Evolutionary conservation across 1,284 basidiomycete species (phyloP).

Genomic region (Cutaneotrichosporon cutaneum): DNA sequence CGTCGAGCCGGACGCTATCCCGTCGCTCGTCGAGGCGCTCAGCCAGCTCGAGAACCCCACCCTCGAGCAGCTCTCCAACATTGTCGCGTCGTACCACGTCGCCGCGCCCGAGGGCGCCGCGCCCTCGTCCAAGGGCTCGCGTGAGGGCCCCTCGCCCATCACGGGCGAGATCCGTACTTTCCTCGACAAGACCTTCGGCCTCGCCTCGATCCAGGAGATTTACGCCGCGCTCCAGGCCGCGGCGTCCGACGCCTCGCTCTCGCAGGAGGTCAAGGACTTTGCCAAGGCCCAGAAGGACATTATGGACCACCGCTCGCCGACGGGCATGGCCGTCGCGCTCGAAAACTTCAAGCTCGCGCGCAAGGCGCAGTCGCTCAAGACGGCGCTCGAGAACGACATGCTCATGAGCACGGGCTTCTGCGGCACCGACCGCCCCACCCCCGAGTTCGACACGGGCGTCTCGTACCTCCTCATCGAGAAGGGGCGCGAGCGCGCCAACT

Average conservation of each 20-base stretch:
- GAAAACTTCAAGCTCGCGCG: constrained; percentile 71
- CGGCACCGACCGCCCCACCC: constrained; percentile 60
- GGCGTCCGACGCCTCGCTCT: constrained; percentile 44
- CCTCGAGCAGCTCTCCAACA: constrained; percentile 26
- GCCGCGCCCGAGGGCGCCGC: constrained; percentile 56
- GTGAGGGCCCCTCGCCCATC: constrained; percentile 62
- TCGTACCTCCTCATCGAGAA: constrained; percentile 71
- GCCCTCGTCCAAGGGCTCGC: constrained; percentile 61
- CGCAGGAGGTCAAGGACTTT: constrained; percentile 65
- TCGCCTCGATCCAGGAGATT: constrained; percentile 69
- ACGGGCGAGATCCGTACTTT: constrained; percentile 67
- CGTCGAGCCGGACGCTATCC: constrained; percentile 71
- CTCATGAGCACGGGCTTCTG: constrained; percentile 41
- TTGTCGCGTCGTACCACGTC: constrained; percentile 34
- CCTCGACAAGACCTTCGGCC: constrained; percentile 74
- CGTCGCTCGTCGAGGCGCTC: constrained; percentile 59
- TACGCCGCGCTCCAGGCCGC: constrained; percentile 60
- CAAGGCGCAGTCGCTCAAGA: constrained; percentile 60
- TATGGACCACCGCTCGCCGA: constrained; percentile 75
- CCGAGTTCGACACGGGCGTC: constrained; percentile 81
- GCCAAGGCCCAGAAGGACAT: constrained; percentile 66
- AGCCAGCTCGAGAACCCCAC: constrained; percentile 43
- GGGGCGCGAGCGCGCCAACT: constrained; percentile 46
- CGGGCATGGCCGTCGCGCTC: constrained; percentile 82
- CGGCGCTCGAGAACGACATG: constrained; percentile 66